phyloP scores from a whole-genome alignment of 352 stramenopile species.

The Pythium periplocum region DNA sequence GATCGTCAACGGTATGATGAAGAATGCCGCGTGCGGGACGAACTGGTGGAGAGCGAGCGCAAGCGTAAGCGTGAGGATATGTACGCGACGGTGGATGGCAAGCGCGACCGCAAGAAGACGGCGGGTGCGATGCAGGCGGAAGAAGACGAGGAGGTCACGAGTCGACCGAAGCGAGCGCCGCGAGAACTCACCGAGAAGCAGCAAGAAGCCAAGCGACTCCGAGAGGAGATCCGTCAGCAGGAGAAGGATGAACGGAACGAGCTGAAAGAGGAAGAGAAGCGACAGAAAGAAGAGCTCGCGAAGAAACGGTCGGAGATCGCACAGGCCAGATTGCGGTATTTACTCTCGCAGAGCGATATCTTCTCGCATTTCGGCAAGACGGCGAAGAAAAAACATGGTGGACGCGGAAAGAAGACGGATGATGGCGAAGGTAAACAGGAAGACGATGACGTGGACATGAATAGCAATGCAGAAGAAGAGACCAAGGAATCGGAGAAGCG shows the following conservation, averaged over 20 bases:
- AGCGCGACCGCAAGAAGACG: slow-evolving; percentile 72
- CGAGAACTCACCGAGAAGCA: slow-evolving; percentile 66
- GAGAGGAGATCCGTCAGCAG: slow-evolving; percentile 74
- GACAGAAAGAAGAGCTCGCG: slow-evolving; percentile 75
- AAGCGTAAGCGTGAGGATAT: slow-evolving; percentile 72
- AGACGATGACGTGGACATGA: slow-evolving; percentile 65
- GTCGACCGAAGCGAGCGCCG: slow-evolving; percentile 26
- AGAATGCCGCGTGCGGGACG: slow-evolving; percentile 66
- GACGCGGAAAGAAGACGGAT: slow-evolving; percentile 47
- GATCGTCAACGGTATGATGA: slow-evolving; percentile 72
- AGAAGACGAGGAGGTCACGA: slow-evolving; percentile 30
- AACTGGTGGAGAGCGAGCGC: slow-evolving; percentile 64
- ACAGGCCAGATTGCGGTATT: slow-evolving; percentile 88
- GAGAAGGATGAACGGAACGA: slow-evolving; percentile 63
- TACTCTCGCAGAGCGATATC: slow-evolving; percentile 96
- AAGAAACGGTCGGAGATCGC: slow-evolving; percentile 78
- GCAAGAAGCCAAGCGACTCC: slow-evolving; percentile 53
- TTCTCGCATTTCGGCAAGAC: slow-evolving; percentile 96
- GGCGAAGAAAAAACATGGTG: slow-evolving; percentile 25
- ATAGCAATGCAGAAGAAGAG: slow-evolving; percentile 29
- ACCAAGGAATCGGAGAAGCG: slow-evolving; percentile 23
- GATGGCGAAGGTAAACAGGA: slow-evolving; percentile 57
- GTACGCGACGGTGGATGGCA: slow-evolving; percentile 66
- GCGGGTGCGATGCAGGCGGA: slow-evolving; percentile 6
- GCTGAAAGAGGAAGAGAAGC: slow-evolving; percentile 65